Base-by-base conservation (phyloP, 2,329 filamentous ascomycete species). In the Colletotrichum tamarilloi region DNA sequence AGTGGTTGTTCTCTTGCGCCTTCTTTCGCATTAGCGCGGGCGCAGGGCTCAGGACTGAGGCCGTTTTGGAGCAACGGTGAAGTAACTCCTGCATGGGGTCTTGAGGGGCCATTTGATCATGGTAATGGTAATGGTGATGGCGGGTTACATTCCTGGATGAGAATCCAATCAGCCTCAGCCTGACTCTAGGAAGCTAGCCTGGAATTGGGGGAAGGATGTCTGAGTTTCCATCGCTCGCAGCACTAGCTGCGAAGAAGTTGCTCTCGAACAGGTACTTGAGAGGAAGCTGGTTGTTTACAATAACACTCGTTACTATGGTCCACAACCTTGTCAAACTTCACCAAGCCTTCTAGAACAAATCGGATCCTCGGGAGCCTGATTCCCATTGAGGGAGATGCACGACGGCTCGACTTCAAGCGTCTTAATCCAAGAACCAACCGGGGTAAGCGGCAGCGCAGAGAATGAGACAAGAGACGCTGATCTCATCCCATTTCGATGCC, bases 21-120 rank as follows among this genome's bases (percentile, higher is more conserved):
- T 68, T 42, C 46, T 60, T 56, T 65, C 42, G 59, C 72, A 69
- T 64, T 74, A 74, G 72, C 68, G 72, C 69, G 72, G 72, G 72
- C 72, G 72, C 59, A 72, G 65, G 68, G 49, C 68, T 73, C 63
- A 73, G 72, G 42, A 67, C 64, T 63, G 59, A 68, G 65, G 59
- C 38, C 53, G 32, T 19, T 32, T 55, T 32, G 12, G 55, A 55
- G 35, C 59, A 35, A 73, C 30, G 67, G 55, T 56, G 35, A 62
- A 22, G 22, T 19, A 49, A 49, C 42, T n/a, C 42, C 42, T 49
- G 42, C 42, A 19, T 49, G 42, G 42, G 42, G 42, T 42, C 38
- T 7, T 19, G 42, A 19, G 42, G 8, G 42, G 42, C 19, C 19
- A 49, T 49, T 49, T 22, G 26, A 26, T 26, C 26, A 26, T 26